These are phyloP conservation scores for Stemphylium lycopersici DNA, from an alignment of 2,329 filamentous ascomycete species.

Conservation along the genomic window DNA sequence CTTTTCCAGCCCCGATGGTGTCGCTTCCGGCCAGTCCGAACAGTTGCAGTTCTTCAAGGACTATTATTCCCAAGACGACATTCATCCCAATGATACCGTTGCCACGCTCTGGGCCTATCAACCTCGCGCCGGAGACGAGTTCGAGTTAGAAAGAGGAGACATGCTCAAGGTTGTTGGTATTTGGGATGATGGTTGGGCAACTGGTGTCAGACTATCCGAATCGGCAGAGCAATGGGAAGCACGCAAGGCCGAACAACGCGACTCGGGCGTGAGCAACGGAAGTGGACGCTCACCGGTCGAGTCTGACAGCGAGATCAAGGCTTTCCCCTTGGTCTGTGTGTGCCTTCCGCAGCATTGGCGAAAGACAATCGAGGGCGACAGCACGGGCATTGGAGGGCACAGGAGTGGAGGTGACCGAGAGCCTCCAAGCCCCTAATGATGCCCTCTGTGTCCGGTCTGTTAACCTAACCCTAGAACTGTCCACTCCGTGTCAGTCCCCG, in stretches of 20 bases:
- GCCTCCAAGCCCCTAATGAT: conserved; percentile 39
- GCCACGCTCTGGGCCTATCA: conserved; percentile 96
- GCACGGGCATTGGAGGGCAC: conserved; percentile 37
- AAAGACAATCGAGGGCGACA: conserved; percentile 92
- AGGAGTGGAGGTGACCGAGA: conserved; percentile 43
- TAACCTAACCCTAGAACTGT: conserved; percentile 35
- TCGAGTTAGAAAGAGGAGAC: conserved; percentile 89
- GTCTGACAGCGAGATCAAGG: conserved; percentile 83
- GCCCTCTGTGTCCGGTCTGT: conserved; percentile 22
- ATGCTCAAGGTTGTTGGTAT: conserved; percentile 99
- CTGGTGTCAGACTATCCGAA: conserved; percentile 82
- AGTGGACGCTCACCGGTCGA: conserved; percentile 53
- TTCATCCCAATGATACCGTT: conserved; percentile 88
- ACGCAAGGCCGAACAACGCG: conserved; percentile 76
- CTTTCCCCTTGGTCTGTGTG: conserved; percentile 95
- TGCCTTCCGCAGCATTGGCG: conserved; percentile 95
- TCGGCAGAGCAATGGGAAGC: conserved; percentile 88
- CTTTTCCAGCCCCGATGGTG: conserved; percentile 83
- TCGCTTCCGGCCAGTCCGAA: conserved; percentile 90
- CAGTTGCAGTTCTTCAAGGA: conserved; percentile 97
- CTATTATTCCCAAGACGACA: conserved; percentile 97
- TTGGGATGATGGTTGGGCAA: conserved; percentile 99
- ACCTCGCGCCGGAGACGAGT: conserved; percentile 90
- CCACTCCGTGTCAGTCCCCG: conserved; percentile 19
- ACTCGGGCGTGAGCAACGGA: conserved; percentile 90